phyloP scores from a whole-genome alignment of 179 eudicot genomes.

The Nepenthes alata region DNA sequence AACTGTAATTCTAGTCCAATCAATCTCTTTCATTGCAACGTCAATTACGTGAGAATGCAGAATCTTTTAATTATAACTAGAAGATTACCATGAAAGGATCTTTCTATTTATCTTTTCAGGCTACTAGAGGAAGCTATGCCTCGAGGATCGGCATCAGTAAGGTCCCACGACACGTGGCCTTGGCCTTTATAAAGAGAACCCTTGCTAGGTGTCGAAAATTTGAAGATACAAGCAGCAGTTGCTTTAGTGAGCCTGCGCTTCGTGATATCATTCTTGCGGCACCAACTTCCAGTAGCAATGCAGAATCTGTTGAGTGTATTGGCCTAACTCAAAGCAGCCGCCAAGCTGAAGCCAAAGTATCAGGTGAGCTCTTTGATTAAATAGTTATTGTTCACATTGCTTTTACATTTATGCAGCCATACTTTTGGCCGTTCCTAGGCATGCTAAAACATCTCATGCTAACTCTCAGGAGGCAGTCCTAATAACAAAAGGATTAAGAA shows the following conservation, averaged over 20 bases:
- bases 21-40: too few relatives aligned
- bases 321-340: conserved; percentile 12
- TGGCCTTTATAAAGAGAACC: conserved; percentile 69
- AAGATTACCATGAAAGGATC: too few relatives aligned
- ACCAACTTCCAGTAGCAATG: conserved; percentile 24
- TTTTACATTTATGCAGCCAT: neutral
- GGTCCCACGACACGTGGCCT: conserved; percentile 70
- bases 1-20: too few relatives aligned
- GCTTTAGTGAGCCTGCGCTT: conserved; percentile 63
- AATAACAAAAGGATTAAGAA: too few relatives aligned
- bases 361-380: conserved; percentile 19
- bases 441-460: too few relatives aligned
- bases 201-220: conserved; percentile 58
- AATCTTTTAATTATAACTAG: too few relatives aligned
- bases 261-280: conserved; percentile 49
- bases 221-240: conserved; percentile 62
- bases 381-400: neutral
- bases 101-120: conserved; percentile 23
- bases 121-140: conserved; percentile 61
- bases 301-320: conserved; percentile 18
- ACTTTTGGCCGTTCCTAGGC: neutral
- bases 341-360: conserved; percentile 16
- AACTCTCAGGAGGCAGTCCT: too few relatives aligned
- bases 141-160: conserved; percentile 49
- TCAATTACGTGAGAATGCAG: too few relatives aligned